phyloP scores from a whole-genome alignment of 768 basidiomycete genomes.

The Lactarius evosmus region DNA sequence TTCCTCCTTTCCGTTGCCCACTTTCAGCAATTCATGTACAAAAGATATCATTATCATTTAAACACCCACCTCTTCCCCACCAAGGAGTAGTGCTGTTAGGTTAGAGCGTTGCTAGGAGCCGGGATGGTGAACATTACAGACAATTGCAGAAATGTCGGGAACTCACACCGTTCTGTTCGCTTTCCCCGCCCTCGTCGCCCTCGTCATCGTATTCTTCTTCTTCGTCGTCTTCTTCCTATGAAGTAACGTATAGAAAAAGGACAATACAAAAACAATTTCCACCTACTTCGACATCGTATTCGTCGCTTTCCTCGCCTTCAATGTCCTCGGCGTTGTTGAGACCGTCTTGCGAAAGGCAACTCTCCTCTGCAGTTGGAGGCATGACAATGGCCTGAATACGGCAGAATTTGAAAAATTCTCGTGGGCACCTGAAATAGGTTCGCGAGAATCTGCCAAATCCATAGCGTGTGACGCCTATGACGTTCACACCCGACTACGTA shows the following conservation, averaged over 20 bases:
- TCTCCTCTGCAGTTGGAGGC: slow-evolving; percentile 11
- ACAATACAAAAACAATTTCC: background rate
- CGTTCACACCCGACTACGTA: slow-evolving; percentile 14
- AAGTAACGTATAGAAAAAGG: background rate
- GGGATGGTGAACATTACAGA: background rate
- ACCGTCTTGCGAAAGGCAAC: background rate
- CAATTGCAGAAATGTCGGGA: background rate
- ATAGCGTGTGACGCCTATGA: slow-evolving; percentile 12
- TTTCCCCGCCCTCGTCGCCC: slow-evolving; percentile 7
- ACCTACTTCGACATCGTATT: slow-evolving; percentile 20
- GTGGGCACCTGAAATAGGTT: slow-evolving; percentile 14
- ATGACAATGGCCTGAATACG: slow-evolving; percentile 6
- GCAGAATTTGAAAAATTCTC: background rate
- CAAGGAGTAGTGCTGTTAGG: slow-evolving; percentile 20
- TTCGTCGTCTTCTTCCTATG: slow-evolving; percentile 14
- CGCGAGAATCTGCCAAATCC: slow-evolving; percentile 3
- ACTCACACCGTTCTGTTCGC: slow-evolving; percentile 19
- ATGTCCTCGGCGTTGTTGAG: background rate
- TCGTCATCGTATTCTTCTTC: background rate
- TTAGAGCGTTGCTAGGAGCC: background rate
- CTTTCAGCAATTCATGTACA: slow-evolving; percentile 1
- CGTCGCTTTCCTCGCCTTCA: slow-evolving; percentile 22
- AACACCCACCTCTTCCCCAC: slow-evolving; percentile 5
- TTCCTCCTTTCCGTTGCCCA: background rate
- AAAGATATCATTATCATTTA: background rate